phyloP scores from a whole-genome alignment of 2,329 filamentous ascomycete genomes.

The Phoma sp. region DNA sequence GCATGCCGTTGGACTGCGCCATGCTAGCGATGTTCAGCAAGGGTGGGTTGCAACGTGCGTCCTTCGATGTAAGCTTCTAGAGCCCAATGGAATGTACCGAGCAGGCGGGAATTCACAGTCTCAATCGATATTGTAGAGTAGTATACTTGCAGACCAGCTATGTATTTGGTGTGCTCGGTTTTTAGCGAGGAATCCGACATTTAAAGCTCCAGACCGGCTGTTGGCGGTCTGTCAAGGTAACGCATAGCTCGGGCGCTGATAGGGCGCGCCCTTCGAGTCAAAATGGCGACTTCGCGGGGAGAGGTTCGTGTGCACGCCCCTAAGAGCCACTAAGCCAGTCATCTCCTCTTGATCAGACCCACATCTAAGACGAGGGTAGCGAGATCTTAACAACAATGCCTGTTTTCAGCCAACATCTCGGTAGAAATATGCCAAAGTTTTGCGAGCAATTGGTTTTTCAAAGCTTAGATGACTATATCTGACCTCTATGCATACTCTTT shows the following conservation, averaged over 20 bases:
- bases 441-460: too few species aligned
- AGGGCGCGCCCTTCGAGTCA: not conserved
- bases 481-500: too few species aligned
- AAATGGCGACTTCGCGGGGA: slow-evolving; percentile 5
- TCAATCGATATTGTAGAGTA: slow-evolving; percentile 8
- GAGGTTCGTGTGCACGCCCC: too few species aligned
- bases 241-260: slow-evolving; percentile 12
- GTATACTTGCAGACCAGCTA: slow-evolving; percentile 1
- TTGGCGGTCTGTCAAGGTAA: not conserved
- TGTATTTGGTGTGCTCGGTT: not conserved
- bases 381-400: too few species aligned
- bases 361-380: too few species aligned
- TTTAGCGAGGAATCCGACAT: not conserved
- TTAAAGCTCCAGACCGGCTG: not conserved
- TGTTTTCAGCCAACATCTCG: too few species aligned
- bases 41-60: not conserved
- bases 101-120: not conserved
- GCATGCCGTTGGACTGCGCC: slow-evolving; percentile 32
- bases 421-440: too few species aligned
- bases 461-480: too few species aligned
- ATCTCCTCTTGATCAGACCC: too few species aligned
- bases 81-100: slow-evolving; percentile 5
- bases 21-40: slow-evolving; percentile 20
- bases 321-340: too few species aligned
- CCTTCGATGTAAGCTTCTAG: slow-evolving; percentile 5